These are phyloP conservation scores for Stachybotrys chlorohalonatus DNA, from an alignment of 2,329 filamentous ascomycete genomes.

Conservation along the genomic window DNA sequence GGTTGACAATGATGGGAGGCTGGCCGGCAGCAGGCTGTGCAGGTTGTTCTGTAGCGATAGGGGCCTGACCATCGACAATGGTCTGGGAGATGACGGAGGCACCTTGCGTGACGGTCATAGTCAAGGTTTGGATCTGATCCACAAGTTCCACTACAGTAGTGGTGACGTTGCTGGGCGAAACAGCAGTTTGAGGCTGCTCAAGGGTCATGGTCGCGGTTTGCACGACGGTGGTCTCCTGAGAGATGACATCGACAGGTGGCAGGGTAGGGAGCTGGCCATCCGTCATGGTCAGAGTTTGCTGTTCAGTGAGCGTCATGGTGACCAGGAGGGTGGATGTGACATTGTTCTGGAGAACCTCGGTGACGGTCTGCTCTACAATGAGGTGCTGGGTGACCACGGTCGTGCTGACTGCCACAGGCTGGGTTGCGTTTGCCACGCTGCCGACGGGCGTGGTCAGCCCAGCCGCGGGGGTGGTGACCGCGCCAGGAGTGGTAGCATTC, in stretches of 20 bases:
- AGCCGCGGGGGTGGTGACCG: neutral
- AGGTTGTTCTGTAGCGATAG: neutral
- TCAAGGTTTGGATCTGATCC: neutral
- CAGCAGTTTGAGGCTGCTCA: neutral
- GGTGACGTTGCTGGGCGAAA: neutral
- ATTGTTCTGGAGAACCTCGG: neutral
- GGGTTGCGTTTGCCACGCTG: neutral
- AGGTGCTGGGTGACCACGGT: neutral
- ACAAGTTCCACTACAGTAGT: neutral
- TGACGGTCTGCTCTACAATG: neutral
- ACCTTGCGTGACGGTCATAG: neutral
- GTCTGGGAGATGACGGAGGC: slow-evolving; percentile 5
- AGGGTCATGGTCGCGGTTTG: neutral
- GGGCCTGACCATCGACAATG: neutral
- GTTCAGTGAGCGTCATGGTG: neutral
- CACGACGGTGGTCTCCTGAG: slow-evolving; percentile 1
- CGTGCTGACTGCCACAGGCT: neutral
- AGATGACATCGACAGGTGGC: slow-evolving; percentile 1
- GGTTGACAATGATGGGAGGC: slow-evolving; percentile 9
- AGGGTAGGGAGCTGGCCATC: neutral
- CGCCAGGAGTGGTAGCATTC: neutral
- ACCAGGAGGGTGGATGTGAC: slow-evolving; percentile 1
- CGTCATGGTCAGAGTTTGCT: neutral
- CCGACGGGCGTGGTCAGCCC: neutral
- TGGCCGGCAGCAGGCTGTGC: slow-evolving; percentile 4